These are phyloP conservation scores for Dimocarpus longan DNA, from an alignment of 345 rosid genomes.

Conservation along the genomic window DNA sequence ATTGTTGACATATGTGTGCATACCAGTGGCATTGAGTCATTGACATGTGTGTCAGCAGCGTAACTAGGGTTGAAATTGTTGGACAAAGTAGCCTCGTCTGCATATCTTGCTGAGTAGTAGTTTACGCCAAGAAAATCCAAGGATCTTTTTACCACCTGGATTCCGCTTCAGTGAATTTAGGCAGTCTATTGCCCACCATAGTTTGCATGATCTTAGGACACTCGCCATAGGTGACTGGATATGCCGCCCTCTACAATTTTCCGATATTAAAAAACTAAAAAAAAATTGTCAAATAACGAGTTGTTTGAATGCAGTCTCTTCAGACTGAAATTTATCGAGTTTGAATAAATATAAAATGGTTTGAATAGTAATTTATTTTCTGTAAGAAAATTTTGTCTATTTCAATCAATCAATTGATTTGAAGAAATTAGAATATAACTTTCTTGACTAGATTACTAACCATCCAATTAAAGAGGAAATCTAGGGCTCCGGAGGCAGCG, in stretches of 20 bases:
- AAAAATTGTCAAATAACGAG: too few relatives aligned
- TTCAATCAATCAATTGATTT: too few relatives aligned
- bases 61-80: background rate
- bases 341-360: too few relatives aligned
- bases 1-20: too few relatives aligned
- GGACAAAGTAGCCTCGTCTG: background rate
- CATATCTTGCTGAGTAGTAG: slow-evolving; percentile 21
- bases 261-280: too few relatives aligned
- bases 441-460: background rate
- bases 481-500: background rate
- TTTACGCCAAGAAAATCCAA: slow-evolving; percentile 21
- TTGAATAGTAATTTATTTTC: too few relatives aligned
- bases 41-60: background rate
- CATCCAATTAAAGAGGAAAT: slow-evolving; percentile 10
- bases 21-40: background rate
- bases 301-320: too few relatives aligned
- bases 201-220: slow-evolving; percentile 43
- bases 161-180: slow-evolving; percentile 45
- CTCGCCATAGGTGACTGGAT: slow-evolving; percentile 52
- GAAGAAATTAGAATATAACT: too few relatives aligned
- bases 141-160: slow-evolving; percentile 55
- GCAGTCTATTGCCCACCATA: slow-evolving; percentile 46
- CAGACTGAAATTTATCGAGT: too few relatives aligned
- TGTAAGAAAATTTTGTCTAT: too few relatives aligned
- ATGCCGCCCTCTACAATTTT: slow-evolving; percentile 33